Base-by-base conservation (phyloP, 2,329 filamentous ascomycete species). In the Laburnicola sp. region DNA sequence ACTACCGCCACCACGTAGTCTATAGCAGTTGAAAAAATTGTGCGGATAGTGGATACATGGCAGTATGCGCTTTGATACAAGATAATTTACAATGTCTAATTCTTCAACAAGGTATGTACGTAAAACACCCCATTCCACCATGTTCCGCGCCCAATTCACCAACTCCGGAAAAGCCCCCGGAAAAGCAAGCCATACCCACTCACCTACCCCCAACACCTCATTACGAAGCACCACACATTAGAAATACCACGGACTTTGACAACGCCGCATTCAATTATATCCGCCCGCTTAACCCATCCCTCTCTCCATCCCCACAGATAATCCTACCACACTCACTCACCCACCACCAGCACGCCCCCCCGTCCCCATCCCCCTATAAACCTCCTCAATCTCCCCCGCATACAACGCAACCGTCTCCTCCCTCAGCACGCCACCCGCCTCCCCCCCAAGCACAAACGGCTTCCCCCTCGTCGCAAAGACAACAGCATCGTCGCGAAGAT, bases 371-470 rank as follows among this genome's bases (percentile, higher is more conserved):
- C 43, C 53, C 4, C 44, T 44, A 47, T 81, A 82, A 3, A 81
- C 65, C 0, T 69, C 66, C 3, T 80, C 74, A 35, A 82, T 81
- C 49, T 80, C 78, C 1, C 72, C 57, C 2, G 62, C 61, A 42
- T 80, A 82, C 0, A 77, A 66, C 1, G 60, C 54, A 8, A 74
- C 51, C 0, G 78, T 79, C 0, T 68, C 63, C 3, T 66, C 68
- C 6, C 78, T 70, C 58, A 77, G 75, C 3, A 78, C 71, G 0
- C 70, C 77, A 0, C 75, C 75, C 16, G 16, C 16, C 53, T 82
- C 80, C n/a, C 75, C 72, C 0, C 78, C 76, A 11, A 68, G 71
- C 1, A 71, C 59, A 44, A 81, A 79, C 0, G 78, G 75, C 57
- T 79, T 79, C 5, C 69, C 64, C 9, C 66, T 67, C 8, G 72